These are phyloP conservation scores for Adansonia madagascariensis DNA, from an alignment of 441 rosid genomes.

Conservation along the genomic window DNA sequence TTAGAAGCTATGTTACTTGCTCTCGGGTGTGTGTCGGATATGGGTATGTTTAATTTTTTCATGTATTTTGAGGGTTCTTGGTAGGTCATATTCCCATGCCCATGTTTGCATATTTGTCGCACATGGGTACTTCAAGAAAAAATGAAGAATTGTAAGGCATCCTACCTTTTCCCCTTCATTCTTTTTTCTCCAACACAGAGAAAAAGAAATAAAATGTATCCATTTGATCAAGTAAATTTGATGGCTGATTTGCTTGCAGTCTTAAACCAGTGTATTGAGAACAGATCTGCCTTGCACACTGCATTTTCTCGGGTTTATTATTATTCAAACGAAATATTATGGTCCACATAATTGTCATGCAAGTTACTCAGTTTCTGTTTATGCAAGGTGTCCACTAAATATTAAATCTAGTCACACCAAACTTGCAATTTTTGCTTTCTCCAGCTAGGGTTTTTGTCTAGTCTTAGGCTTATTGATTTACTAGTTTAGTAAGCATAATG, in stretches of 20 bases:
- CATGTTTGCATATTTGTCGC: no score
- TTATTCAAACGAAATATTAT: neutral
- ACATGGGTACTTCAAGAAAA: no score
- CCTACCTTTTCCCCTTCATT: neutral
- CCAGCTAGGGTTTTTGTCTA: neutral
- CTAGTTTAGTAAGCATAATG: neutral
- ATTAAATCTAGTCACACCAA: neutral
- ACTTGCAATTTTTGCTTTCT: neutral
- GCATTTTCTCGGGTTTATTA: neutral
- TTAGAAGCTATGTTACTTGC: no score
- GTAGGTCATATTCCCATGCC: no score
- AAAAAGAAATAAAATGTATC: neutral
- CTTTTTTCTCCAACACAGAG: neutral
- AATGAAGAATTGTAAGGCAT: neutral
- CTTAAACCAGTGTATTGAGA: neutral
- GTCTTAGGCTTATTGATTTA: neutral
- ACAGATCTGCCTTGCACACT: neutral
- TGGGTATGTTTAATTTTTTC: no score
- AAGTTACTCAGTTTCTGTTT: neutral
- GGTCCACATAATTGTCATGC: neutral
- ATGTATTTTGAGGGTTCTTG: no score
- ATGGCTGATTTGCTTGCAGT: neutral
- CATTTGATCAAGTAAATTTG: conserved; percentile 7
- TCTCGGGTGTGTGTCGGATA: no score
- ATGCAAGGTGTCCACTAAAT: neutral